These are phyloP conservation scores for Phytopythium helicoides DNA, from an alignment of 352 stramenopile genomes.

Conservation along the genomic window DNA sequence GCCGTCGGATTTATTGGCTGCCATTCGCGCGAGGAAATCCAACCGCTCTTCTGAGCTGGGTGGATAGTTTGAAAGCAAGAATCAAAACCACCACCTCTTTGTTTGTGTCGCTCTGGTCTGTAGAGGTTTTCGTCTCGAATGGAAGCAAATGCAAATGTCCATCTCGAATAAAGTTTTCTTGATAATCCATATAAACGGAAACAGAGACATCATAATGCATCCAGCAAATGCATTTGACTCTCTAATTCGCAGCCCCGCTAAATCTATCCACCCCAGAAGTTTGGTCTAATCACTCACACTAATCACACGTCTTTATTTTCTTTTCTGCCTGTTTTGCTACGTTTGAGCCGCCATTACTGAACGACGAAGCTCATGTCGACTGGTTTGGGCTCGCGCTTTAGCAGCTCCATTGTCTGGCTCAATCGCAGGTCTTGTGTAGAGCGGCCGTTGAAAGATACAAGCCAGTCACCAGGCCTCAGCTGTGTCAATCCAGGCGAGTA, in stretches of 20 bases:
- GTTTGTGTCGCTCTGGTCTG: no score
- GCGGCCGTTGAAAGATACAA: conserved; percentile 74
- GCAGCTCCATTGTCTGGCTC: conserved; percentile 78
- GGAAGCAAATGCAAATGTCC: no score
- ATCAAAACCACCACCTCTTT: no score
- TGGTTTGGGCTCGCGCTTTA: conserved; percentile 73
- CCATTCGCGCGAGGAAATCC: conserved; percentile 54
- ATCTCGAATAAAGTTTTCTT: no score
- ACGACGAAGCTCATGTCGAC: conserved; percentile 81
- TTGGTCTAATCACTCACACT: neutral
- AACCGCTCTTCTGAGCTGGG: neutral
- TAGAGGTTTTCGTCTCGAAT: no score
- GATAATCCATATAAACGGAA: no score
- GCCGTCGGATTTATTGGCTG: conserved; percentile 54
- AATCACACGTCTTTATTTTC: neutral
- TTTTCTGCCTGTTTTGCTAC: neutral
- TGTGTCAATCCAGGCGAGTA: conserved; percentile 65
- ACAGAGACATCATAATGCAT: no score
- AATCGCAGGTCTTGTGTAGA: conserved; percentile 56
- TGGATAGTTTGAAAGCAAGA: no score
- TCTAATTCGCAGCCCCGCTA: no score
- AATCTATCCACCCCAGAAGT: no score
- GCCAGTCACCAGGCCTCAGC: conserved; percentile 65
- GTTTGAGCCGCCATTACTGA: conserved; percentile 34
- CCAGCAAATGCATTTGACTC: no score